Evolutionary conservation across 768 basidiomycete genomes (phyloP).

Genomic region (Tulasnella sp.): DNA sequence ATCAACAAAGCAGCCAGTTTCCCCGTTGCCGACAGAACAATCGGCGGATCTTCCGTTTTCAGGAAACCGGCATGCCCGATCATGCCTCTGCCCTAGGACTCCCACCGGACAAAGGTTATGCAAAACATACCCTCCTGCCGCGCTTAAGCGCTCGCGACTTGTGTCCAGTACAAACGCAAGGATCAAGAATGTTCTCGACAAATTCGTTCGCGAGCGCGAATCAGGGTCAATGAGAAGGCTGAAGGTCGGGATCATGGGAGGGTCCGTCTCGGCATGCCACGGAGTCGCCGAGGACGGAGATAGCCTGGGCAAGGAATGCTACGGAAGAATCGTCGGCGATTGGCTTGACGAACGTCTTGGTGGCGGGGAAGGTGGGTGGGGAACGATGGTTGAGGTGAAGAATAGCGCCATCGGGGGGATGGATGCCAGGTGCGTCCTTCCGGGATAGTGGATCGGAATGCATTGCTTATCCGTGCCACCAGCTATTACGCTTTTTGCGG

Average conservation of each 20-base stretch:
- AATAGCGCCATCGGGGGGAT: constrained; percentile 2
- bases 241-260: constrained; percentile 4
- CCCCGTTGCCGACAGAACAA: not conserved
- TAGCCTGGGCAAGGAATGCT: not conserved
- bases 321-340: not conserved
- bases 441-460: not conserved
- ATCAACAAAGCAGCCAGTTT: not conserved
- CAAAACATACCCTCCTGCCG: not conserved
- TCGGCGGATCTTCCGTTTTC: not conserved
- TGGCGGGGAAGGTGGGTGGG: not conserved
- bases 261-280: constrained; percentile 5
- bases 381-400: not conserved
- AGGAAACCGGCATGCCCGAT: not conserved
- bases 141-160: not conserved
- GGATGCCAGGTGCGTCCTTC: not conserved
- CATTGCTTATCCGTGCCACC: not conserved
- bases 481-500: constrained; percentile 6
- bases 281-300: not conserved
- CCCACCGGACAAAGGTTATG: not conserved
- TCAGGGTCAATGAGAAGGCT: not conserved
- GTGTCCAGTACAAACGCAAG: not conserved
- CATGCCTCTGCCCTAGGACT: not conserved
- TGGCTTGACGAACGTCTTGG: constrained; percentile 2
- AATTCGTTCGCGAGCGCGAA: not conserved
- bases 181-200: not conserved